Evolutionary conservation across 2,329 filamentous ascomycete species (phyloP).

Genomic region (Thermothelomyces thermophilus): DNA sequence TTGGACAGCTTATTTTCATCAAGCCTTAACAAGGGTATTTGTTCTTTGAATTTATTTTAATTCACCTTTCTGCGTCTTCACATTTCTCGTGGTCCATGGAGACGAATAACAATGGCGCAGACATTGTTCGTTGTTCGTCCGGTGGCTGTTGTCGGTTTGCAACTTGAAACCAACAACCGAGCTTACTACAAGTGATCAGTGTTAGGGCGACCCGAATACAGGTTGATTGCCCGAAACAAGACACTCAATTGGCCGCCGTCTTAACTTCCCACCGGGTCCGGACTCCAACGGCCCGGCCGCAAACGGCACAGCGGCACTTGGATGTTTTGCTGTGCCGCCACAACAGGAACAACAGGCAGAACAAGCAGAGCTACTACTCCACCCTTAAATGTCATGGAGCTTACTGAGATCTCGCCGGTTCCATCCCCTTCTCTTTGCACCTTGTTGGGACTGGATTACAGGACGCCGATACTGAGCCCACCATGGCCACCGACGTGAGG

Average conservation of each 20-base stretch:
- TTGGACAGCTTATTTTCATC: no score
- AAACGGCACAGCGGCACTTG: conserved; percentile 1
- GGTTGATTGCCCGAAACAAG: conserved; percentile 8
- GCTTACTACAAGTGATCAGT: conserved; percentile 3
- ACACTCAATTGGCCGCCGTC: conserved; percentile 13
- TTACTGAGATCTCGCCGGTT: background rate
- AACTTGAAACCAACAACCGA: conserved; percentile 10
- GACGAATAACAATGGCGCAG: background rate
- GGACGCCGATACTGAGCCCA: background rate
- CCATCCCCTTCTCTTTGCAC: background rate
- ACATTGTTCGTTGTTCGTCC: background rate
- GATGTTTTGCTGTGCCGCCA: conserved; percentile 2
- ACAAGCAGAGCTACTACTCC: no score
- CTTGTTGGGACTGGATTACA: background rate
- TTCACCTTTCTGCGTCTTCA: no score
- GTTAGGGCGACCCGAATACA: background rate
- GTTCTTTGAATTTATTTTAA: no score
- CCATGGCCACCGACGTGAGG: conserved; percentile 17
- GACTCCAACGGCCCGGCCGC: conserved; percentile 3
- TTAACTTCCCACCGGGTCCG: background rate
- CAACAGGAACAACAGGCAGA: background rate
- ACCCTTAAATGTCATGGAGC: background rate
- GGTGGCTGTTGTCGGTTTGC: conserved; percentile 1
- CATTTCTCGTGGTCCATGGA: no score
- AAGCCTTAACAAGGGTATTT: no score